Evolutionary conservation across 1,139 yeast genomes (phyloP).

Genomic region (Kodamaea plutei): DNA sequence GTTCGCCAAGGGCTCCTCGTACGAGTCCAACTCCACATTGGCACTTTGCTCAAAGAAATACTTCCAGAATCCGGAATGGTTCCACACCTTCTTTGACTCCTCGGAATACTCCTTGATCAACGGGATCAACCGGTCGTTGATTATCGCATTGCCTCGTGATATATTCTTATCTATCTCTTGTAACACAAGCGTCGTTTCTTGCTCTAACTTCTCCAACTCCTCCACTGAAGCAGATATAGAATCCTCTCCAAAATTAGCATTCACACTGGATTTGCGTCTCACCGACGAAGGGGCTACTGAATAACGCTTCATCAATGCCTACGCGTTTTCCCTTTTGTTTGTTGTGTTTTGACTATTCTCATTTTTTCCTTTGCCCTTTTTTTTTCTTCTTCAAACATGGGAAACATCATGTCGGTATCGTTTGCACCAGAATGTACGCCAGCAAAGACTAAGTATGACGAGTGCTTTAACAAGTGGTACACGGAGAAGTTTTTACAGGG

Average conservation of each 20-base stretch:
- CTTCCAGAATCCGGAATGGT: constrained; percentile 67
- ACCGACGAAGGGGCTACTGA: constrained; percentile 40
- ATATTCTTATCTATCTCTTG: constrained; percentile 78
- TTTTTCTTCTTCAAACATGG: constrained; percentile 41
- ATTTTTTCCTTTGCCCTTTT: no score
- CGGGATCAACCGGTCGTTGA: constrained; percentile 61
- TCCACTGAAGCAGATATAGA: constrained; percentile 47
- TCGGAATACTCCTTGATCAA: constrained; percentile 54
- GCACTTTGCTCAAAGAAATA: constrained; percentile 73
- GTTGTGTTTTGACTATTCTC: no score
- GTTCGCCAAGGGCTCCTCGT: constrained; percentile 44
- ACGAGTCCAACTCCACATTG: constrained; percentile 57
- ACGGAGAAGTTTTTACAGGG: constrained; percentile 82
- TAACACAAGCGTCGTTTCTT: constrained; percentile 70
- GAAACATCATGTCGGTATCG: constrained; percentile 82
- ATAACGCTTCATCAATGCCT: constrained; percentile 40
- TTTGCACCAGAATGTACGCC: constrained; percentile 97
- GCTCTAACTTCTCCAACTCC: constrained; percentile 73
- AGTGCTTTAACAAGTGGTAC: constrained; percentile 93
- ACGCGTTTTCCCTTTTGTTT: neutral
- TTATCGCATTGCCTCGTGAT: constrained; percentile 57
- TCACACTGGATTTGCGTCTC: constrained; percentile 31
- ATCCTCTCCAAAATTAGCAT: constrained; percentile 13
- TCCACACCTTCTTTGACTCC: constrained; percentile 55
- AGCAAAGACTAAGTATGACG: constrained; percentile 79